phyloP scores from a whole-genome alignment of 805 yeast genomes.

The Suhomyces prunicola region DNA sequence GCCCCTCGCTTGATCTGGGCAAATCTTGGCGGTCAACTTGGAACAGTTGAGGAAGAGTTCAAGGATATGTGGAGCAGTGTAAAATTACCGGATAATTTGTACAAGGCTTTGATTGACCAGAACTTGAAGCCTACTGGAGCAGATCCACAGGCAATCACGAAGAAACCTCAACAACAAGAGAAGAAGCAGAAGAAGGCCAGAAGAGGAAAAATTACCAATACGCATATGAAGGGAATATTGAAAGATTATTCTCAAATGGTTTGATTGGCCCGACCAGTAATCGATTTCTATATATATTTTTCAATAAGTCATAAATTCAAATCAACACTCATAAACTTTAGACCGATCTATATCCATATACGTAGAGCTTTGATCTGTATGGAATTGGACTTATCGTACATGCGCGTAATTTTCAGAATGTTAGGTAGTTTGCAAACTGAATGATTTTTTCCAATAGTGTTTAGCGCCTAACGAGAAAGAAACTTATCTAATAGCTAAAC shows the following conservation, averaged over 20 bases:
- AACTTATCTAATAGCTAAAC: neutral
- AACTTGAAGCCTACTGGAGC: constrained; percentile 96
- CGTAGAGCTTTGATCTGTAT: too few species aligned
- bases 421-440: neutral
- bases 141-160: constrained; percentile 92
- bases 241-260: constrained; percentile 66
- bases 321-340: neutral
- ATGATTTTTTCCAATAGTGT: neutral
- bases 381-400: neutral
- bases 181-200: constrained; percentile 89
- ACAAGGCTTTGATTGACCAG: constrained; percentile 69
- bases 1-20: constrained; percentile 94
- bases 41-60: constrained; percentile 75
- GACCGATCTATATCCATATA: too few species aligned
- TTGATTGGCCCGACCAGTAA: neutral
- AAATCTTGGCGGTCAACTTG: constrained; percentile 70
- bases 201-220: constrained; percentile 90
- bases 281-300: neutral
- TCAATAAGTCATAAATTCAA: neutral
- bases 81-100: constrained; percentile 81
- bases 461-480: neutral
- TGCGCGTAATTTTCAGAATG: constrained; percentile 3
- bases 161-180: constrained; percentile 52
- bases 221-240: constrained; percentile 93
- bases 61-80: constrained; percentile 76